phyloP scores from a whole-genome alignment of 805 yeast species.

The Maudiozyma pseudohumilis region DNA sequence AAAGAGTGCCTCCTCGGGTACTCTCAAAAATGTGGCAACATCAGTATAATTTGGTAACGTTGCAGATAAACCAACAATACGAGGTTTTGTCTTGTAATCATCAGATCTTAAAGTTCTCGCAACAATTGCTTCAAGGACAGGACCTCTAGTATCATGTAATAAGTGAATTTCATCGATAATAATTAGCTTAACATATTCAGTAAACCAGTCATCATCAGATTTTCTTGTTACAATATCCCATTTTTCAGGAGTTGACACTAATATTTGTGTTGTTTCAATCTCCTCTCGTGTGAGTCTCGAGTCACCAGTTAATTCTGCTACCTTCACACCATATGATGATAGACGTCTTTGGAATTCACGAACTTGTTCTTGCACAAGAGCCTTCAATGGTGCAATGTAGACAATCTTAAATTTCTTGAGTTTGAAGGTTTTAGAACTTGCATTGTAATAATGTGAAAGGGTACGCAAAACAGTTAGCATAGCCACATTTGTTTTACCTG shows the following conservation, averaged over 20 bases:
- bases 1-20: slow-evolving; percentile 54
- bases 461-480: slow-evolving; percentile 66
- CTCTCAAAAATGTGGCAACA: slow-evolving; percentile 74
- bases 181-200: slow-evolving; percentile 54
- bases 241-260: slow-evolving; percentile 93
- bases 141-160: slow-evolving; percentile 90
- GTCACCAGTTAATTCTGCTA: slow-evolving; percentile 88
- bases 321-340: slow-evolving; percentile 52
- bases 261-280: slow-evolving; percentile 64
- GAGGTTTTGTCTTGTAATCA: slow-evolving; percentile 39
- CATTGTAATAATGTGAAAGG: slow-evolving; percentile 42
- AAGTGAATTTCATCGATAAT: slow-evolving; percentile 90
- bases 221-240: slow-evolving; percentile 96
- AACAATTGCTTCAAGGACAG: slow-evolving; percentile 81
- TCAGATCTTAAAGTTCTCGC: slow-evolving; percentile 49
- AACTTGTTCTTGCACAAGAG: slow-evolving; percentile 91
- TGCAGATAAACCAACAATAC: slow-evolving; percentile 84
- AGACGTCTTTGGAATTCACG: slow-evolving; percentile 72
- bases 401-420: slow-evolving; percentile 61
- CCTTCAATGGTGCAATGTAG: slow-evolving; percentile 88
- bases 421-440: slow-evolving; percentile 39
- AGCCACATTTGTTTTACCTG: slow-evolving; percentile 97
- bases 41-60: slow-evolving; percentile 84
- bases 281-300: slow-evolving; percentile 66
- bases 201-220: slow-evolving; percentile 53